These are phyloP conservation scores for Peronosclerospora sorghi DNA, from an alignment of 352 stramenopile genomes.

Conservation along the genomic window DNA sequence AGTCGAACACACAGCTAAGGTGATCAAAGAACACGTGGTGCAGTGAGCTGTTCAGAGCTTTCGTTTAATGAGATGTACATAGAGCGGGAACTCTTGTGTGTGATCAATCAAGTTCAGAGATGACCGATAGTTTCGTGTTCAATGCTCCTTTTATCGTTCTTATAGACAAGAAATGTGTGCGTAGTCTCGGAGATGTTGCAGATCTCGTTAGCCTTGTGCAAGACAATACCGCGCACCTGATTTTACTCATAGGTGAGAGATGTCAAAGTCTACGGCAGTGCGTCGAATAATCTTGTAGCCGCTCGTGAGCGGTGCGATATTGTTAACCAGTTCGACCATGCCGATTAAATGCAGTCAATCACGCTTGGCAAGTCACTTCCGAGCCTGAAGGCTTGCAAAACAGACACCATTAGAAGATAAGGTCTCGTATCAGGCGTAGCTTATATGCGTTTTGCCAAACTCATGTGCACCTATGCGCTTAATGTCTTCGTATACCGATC, in stretches of 20 bases:
- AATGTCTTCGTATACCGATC: conserved; percentile 79
- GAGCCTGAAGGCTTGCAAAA: conserved; percentile 52
- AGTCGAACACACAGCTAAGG: conserved; percentile 73
- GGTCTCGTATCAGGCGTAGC: conserved; percentile 86
- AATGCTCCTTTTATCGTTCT: neutral
- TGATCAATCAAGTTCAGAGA: conserved; percentile 18
- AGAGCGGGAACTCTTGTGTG: too few species aligned
- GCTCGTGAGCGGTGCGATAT: conserved; percentile 79
- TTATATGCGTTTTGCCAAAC: conserved; percentile 81
- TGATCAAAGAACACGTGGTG: conserved; percentile 77
- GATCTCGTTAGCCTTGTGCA: conserved; percentile 90
- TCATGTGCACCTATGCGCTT: conserved; percentile 72
- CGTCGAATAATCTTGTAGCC: conserved; percentile 95
- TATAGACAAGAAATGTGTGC: conserved; percentile 11
- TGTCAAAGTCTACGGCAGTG: conserved; percentile 95
- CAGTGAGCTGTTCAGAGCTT: conserved; percentile 79
- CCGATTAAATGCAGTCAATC: conserved; percentile 89
- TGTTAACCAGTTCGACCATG: conserved; percentile 95
- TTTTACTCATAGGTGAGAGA: conserved; percentile 96
- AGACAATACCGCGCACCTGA: conserved; percentile 92
- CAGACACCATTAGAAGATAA: conserved; percentile 68
- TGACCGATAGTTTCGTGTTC: conserved; percentile 1
- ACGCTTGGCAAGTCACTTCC: conserved; percentile 48
- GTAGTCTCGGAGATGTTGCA: conserved; percentile 82
- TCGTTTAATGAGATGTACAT: too few species aligned